A percentile compares a stretch with the other conserved stretches of the same genome.
These are phyloP conservation scores for Xylogone sp. DNA, from an alignment of 2,329 filamentous ascomycete genomes.

Conservation along the genomic window DNA sequence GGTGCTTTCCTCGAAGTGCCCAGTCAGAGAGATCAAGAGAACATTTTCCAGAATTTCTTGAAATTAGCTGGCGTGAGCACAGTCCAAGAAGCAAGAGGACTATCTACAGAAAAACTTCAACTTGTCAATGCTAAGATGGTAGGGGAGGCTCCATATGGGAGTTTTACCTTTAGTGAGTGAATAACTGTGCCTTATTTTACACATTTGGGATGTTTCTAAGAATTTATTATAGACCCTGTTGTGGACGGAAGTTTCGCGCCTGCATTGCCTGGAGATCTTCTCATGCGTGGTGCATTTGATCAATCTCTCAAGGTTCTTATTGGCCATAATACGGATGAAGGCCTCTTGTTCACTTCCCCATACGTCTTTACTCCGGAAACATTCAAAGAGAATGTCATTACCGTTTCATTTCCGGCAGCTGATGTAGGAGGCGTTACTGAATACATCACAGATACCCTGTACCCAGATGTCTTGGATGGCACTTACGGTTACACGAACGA, in stretches of 20 bases:
- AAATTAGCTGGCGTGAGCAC: conserved; percentile 26
- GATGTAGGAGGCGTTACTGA: neutral
- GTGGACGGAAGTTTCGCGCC: neutral
- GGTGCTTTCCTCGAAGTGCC: conserved; percentile 15
- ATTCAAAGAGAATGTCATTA: conserved; percentile 7
- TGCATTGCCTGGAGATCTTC: conserved; percentile 1
- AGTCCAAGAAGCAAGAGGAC: conserved; percentile 28
- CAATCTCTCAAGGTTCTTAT: conserved; percentile 1
- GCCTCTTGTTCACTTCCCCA: neutral
- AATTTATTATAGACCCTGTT: neutral
- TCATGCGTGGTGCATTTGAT: neutral
- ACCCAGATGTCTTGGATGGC: conserved; percentile 2
- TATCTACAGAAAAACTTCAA: conserved; percentile 9
- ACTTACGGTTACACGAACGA: conserved; percentile 22
- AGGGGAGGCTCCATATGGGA: conserved; percentile 32
- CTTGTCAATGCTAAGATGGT: conserved; percentile 26
- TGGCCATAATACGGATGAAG: conserved; percentile 7
- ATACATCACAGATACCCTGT: conserved; percentile 2
- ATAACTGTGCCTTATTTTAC: neutral
- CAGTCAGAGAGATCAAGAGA: conserved; percentile 9
- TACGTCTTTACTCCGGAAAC: conserved; percentile 10
- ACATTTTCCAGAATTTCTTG: conserved; percentile 23
- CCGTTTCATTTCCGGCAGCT: neutral
- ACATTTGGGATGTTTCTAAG: conserved; percentile 16
- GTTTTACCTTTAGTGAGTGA: conserved; percentile 33